phyloP scores from a whole-genome alignment of 2,329 filamentous ascomycete species.

The Esteya vermicola region DNA sequence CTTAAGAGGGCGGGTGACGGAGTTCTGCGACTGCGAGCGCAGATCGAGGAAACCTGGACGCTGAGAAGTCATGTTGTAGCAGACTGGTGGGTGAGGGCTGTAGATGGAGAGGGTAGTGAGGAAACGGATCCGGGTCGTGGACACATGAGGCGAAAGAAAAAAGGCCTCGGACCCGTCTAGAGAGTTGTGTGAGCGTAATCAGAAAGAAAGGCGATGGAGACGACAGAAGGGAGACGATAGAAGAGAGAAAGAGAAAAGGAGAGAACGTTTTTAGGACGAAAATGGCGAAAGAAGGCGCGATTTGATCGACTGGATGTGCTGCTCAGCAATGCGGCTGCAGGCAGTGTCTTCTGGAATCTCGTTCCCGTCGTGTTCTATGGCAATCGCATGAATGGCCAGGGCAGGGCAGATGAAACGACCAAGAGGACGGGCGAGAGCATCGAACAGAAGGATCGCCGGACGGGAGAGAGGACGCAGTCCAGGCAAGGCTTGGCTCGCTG shows the following conservation, averaged over 20 bases:
- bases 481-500: too few species aligned
- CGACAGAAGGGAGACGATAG: neutral
- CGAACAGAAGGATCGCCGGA: conserved; percentile 6
- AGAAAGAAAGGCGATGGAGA: neutral
- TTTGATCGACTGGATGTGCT: too few species aligned
- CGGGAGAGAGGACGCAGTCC: too few species aligned
- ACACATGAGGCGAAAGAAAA: neutral
- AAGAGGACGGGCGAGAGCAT: conserved; percentile 7
- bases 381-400: conserved; percentile 16
- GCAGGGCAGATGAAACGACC: conserved; percentile 12
- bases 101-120: neutral
- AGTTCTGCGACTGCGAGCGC: conserved; percentile 41
- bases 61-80: conserved; percentile 3
- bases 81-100: neutral
- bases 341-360: neutral
- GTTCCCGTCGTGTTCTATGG: neutral
- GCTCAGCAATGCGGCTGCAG: too few species aligned
- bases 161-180: neutral
- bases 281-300: too few species aligned
- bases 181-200: neutral
- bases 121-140: neutral
- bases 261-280: too few species aligned
- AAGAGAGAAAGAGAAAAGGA: neutral
- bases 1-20: conserved; percentile 40
- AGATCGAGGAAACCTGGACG: conserved; percentile 46